Conservation (phyloP, 352 stramenopile genomes). For the Pythium rhizo-oryzae region DNA sequence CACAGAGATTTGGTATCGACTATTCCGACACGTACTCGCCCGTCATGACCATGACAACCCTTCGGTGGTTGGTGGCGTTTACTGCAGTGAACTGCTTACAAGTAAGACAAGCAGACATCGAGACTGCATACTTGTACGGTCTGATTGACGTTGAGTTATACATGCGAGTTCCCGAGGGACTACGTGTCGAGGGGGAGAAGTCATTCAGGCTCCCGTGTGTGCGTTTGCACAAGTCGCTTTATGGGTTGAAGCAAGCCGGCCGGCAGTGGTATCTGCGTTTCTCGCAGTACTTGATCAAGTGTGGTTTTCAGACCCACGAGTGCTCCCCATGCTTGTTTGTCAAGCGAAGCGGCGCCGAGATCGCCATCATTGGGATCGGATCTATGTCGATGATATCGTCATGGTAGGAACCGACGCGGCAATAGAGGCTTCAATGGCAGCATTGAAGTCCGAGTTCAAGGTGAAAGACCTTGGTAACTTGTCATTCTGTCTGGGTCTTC, state of each 20-base stretch:
- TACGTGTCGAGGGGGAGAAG: constrained; percentile 29
- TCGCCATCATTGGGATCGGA: constrained; percentile 30
- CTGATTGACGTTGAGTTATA: constrained; percentile 30
- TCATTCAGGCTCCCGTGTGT: constrained; percentile 16
- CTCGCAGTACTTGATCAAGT: constrained; percentile 28
- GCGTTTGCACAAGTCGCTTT: constrained; percentile 20
- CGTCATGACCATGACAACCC: constrained; percentile 29
- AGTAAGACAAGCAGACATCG: constrained; percentile 27
- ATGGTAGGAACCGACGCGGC: constrained; percentile 27
- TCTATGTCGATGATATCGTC: constrained; percentile 28
- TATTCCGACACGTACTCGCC: constrained; percentile 31
- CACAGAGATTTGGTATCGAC: constrained; percentile 21
- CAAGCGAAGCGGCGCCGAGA: constrained; percentile 27
- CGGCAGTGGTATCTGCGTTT: constrained; percentile 25
- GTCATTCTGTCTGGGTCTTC: constrained; percentile 25
- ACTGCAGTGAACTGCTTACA: constrained; percentile 18
- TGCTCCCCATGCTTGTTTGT: constrained; percentile 23
- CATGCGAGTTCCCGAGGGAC: constrained; percentile 20
- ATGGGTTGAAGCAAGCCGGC: constrained; percentile 31
- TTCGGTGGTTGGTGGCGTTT: constrained; percentile 29
- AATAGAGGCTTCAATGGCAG: constrained; percentile 21
- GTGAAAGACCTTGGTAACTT: constrained; percentile 23
- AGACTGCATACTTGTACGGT: constrained; percentile 26
- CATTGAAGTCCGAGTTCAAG: constrained; percentile 26
- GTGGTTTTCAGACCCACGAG: constrained; percentile 21